Evolutionary conservation across 108 stramenopile genomes (phyloP), one percentile per base, ranked within the genome.

Genomic region (Pseudonitzschia multistriata): DNA sequence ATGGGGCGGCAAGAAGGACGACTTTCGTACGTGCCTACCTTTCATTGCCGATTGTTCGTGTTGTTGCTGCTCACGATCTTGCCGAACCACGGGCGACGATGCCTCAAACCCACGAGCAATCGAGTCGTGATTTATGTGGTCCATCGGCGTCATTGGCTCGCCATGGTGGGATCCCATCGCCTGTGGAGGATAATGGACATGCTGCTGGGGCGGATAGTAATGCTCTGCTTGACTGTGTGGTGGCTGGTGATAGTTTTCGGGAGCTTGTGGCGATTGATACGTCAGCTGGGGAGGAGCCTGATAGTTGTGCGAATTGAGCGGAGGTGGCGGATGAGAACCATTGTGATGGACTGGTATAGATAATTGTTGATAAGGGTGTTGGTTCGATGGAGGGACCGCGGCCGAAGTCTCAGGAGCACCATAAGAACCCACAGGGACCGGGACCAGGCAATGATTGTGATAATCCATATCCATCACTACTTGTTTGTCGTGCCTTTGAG

Each of bases 1-100:
- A 54, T 80, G 48, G 0, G 73, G 56, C 5, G 81, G 81, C 35
- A 80, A 47, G 54, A 83, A 83, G 11, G 81, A 80, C 2, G 67
- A 59, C 31, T 66, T 67, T 40, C 71, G 60, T 6, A 19, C 45
- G 66, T 78, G 77, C 7, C 49, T 36, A 62, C 33, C 36, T 35
- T 14, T 24, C 6, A 24, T 35, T 24, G 57, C 45, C 15, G 45
- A 49, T 1, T 54, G 73, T 17, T 37, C 54, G 19, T 60, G 62
- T 11, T 66, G 55, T 49, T 59, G 63, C 39, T 59, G 57, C 34
- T 59, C 34, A 19, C 31, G 70, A 5, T 59, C 37, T 8, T 60
- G 45, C 37, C 65, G 62, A 33, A 69, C 24, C 0, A 28, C 31
- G 22, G 74, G 31, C 7, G 61, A 56, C 31, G 70, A 19, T 10